Conservation (phyloP, 2,329 filamentous ascomycete genomes). For the Bipolaris cookei region DNA sequence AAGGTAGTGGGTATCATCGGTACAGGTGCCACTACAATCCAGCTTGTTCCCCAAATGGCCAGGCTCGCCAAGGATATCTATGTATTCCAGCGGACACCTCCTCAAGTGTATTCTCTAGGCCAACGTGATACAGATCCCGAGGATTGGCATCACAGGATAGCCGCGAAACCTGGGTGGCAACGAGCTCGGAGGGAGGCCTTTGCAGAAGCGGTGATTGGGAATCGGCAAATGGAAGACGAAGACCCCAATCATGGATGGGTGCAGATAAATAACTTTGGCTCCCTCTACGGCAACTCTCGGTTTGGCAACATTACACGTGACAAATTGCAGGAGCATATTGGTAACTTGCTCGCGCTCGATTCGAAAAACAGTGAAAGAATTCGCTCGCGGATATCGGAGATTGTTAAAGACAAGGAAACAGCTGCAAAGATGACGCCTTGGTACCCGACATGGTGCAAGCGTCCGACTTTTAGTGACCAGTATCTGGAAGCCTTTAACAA, state of each 20-base stretch:
- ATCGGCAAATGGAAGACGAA: slow-evolving; percentile 6
- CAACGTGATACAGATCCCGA: slow-evolving; percentile 52
- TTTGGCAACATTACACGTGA: slow-evolving; percentile 46
- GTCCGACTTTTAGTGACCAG: slow-evolving; percentile 66
- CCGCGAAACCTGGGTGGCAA: slow-evolving; percentile 55
- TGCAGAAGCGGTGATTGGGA: slow-evolving; percentile 41
- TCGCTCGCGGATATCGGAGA: slow-evolving; percentile 54
- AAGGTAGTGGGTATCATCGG: slow-evolving; percentile 55
- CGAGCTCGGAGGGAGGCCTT: slow-evolving; percentile 53
- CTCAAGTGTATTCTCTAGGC: slow-evolving; percentile 43
- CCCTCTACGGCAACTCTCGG: slow-evolving; percentile 23
- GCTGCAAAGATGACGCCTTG: slow-evolving; percentile 62
- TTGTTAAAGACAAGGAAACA: slow-evolving; percentile 58
- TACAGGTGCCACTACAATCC: slow-evolving; percentile 54
- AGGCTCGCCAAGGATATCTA: slow-evolving; percentile 48
- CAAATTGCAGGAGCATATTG: slow-evolving; percentile 48
- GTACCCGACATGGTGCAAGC: slow-evolving; percentile 68
- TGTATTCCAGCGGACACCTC: slow-evolving; percentile 55
- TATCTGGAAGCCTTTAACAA: slow-evolving; percentile 66
- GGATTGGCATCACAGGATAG: slow-evolving; percentile 51
- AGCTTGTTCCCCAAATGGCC: slow-evolving; percentile 51
- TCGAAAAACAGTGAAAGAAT: slow-evolving; percentile 50
- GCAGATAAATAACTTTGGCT: slow-evolving; percentile 45
- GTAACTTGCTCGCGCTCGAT: slow-evolving; percentile 52
- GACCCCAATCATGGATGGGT: slow-evolving; percentile 52